Evolutionary conservation across 2,329 filamentous ascomycete species (phyloP).

Genomic region (Aspergillus ibericus): DNA sequence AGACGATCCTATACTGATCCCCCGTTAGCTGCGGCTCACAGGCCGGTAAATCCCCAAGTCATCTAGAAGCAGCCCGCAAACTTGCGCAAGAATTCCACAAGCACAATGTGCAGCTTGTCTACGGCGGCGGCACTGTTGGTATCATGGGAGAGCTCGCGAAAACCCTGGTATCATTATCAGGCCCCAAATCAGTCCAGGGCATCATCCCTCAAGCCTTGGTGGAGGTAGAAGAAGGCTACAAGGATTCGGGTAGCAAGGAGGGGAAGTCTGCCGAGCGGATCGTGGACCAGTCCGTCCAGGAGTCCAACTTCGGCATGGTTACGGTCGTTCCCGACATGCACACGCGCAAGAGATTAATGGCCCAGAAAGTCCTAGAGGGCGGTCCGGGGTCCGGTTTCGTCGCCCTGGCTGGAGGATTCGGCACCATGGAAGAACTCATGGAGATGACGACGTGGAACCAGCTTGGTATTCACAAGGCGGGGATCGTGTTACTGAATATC

Average conservation of each 20-base stretch:
- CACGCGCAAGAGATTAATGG: conserved; percentile 92
- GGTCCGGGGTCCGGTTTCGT: conserved; percentile 86
- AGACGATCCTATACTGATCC: background rate
- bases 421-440: conserved; percentile 94
- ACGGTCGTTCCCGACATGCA: conserved; percentile 96
- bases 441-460: conserved; percentile 96
- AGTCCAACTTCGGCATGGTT: conserved; percentile 69
- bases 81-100: conserved; percentile 73
- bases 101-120: conserved; percentile 80
- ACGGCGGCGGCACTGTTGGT: conserved; percentile 90
- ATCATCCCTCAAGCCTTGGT: conserved; percentile 89
- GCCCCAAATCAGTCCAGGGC: conserved; percentile 81
- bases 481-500: conserved; percentile 81
- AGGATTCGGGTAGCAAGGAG: conserved; percentile 40
- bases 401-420: conserved; percentile 84
- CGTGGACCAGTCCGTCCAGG: conserved; percentile 55
- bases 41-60: conserved; percentile 68
- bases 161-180: conserved; percentile 78
- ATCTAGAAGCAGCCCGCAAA: conserved; percentile 74
- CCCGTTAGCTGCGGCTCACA: conserved; percentile 72
- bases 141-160: conserved; percentile 94
- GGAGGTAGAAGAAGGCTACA: conserved; percentile 60
- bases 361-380: conserved; percentile 76
- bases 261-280: conserved; percentile 53
- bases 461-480: conserved; percentile 80